Evolutionary conservation across 2,329 filamentous ascomycete genomes (phyloP), one percentile per base, ranked within the genome.

Genomic region (Diaporthe vaccinii): DNA sequence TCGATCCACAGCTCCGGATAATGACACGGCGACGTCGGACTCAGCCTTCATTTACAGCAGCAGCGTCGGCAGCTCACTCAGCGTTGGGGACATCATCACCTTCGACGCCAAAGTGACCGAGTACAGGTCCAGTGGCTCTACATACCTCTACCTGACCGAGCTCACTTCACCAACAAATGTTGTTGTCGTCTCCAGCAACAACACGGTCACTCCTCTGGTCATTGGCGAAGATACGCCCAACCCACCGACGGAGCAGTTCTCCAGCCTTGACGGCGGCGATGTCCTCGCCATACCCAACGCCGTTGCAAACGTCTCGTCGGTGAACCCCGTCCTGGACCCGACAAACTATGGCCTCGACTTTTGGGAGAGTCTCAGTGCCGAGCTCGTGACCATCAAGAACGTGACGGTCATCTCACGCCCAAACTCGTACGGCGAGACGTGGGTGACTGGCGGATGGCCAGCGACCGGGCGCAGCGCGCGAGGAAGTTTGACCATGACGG

Each of bases 351-450:
- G 93, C 3, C 85, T 94, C 41, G 93, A 94, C 81, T 95, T 94
- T 80, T 94, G 93, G 93, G 91, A 94, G 86, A 92, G 89, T 77
- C 83, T 94, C 75, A 86, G 85, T 72, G 93, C 92, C 39, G 91
- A 94, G 82, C 85, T 94, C 10, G 92, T 95, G 20, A 93, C 90
- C 0, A 84, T 94, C 62, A 86, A 86, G 78, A 86, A 84, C 61
- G 89, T 91, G 1, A 87, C 84, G 17, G 91, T 90, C 58, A 82
- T 94, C 61, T 86, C 87, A 69, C 89, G 89, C 73, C 90, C 93
- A 2, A 94, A 92, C 80, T 84, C 82, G 72, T 94, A 88, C 79
- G 92, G 92, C 34, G 93, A 95, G 78, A 91, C 91, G 5, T 94
- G 92, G 92, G 89, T 94, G 7, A 84, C 89, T 25, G 93, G 93